Evolutionary conservation across 306 rosid genomes (phyloP).

Genomic region (Citrullus mucosospermus): DNA sequence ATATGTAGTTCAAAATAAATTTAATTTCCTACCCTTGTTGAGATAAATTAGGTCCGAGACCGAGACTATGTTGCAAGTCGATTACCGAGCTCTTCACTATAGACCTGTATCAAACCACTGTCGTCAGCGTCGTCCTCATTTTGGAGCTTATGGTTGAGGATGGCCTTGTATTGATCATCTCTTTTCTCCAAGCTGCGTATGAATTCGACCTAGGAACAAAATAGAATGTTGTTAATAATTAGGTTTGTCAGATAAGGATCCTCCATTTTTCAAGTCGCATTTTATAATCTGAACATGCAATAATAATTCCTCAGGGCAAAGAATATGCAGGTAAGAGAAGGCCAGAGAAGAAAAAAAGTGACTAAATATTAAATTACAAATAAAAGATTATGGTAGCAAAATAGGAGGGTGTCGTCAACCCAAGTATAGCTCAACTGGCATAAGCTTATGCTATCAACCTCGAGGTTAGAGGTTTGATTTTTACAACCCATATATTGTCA

Average conservation of each 20-base stretch:
- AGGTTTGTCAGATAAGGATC: neutral
- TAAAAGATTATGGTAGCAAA: too few relatives aligned
- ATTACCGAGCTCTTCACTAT: slow-evolving; percentile 38
- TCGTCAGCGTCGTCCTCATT: slow-evolving; percentile 28
- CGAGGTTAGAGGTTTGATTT: too few relatives aligned
- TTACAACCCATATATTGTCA: too few relatives aligned
- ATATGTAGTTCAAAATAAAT: neutral
- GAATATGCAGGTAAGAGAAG: neutral
- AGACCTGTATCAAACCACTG: slow-evolving; percentile 48
- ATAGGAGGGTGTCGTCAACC: too few relatives aligned
- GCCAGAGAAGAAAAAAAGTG: neutral
- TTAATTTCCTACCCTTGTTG: neutral
- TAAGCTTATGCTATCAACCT: too few relatives aligned
- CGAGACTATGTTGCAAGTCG: slow-evolving; percentile 33
- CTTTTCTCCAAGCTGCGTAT: slow-evolving; percentile 49
- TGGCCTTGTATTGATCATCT: slow-evolving; percentile 61
- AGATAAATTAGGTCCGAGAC: neutral
- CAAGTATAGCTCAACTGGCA: too few relatives aligned
- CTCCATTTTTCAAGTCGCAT: neutral
- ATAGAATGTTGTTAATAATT: neutral
- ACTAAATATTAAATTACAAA: too few relatives aligned
- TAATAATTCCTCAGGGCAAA: neutral
- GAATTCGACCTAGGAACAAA: slow-evolving; percentile 49
- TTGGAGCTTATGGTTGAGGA: slow-evolving; percentile 57
- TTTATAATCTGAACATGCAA: neutral